phyloP scores from a whole-genome alignment of 768 basidiomycete species.

The Leucogyrophana mollusca region DNA sequence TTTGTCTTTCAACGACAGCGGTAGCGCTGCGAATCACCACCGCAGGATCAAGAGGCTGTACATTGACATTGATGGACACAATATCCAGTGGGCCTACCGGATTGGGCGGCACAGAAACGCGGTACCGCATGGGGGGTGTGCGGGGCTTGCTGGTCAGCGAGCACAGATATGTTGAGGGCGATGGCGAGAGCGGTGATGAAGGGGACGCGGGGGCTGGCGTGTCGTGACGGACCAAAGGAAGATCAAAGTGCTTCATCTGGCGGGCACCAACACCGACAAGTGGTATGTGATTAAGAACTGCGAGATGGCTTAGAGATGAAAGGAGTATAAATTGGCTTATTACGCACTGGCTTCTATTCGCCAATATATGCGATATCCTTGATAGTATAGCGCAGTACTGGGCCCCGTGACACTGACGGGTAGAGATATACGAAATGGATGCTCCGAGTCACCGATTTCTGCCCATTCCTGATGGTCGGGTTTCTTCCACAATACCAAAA shows the following conservation, averaged over 20 bases:
- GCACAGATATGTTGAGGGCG: constrained; percentile 36
- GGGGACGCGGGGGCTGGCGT: constrained; percentile 42
- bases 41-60: constrained; percentile 58
- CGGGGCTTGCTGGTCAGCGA: constrained; percentile 53
- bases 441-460: constrained; percentile 62
- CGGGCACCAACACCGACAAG: constrained; percentile 66
- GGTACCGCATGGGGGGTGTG: constrained; percentile 59
- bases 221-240: constrained; percentile 72
- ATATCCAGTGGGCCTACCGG: constrained; percentile 75
- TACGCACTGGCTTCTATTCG: constrained; percentile 75
- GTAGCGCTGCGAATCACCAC: constrained; percentile 62
- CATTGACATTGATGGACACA: constrained; percentile 60
- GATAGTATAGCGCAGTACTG: constrained; percentile 64
- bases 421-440: constrained; percentile 68
- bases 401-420: constrained; percentile 63
- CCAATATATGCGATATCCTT: constrained; percentile 81
- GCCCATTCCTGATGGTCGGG: constrained; percentile 55
- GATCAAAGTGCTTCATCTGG: constrained; percentile 67
- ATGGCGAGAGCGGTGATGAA: constrained; percentile 32
- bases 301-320: constrained; percentile 13
- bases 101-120: constrained; percentile 49
- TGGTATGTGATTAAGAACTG: constrained; percentile 69
- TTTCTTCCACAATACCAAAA: constrained; percentile 68
- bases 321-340: constrained; percentile 8
- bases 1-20: constrained; percentile 69